Evolutionary conservation across 306 rosid species (phyloP).

Genomic region (cucumber (Cucumis sativus)): DNA sequence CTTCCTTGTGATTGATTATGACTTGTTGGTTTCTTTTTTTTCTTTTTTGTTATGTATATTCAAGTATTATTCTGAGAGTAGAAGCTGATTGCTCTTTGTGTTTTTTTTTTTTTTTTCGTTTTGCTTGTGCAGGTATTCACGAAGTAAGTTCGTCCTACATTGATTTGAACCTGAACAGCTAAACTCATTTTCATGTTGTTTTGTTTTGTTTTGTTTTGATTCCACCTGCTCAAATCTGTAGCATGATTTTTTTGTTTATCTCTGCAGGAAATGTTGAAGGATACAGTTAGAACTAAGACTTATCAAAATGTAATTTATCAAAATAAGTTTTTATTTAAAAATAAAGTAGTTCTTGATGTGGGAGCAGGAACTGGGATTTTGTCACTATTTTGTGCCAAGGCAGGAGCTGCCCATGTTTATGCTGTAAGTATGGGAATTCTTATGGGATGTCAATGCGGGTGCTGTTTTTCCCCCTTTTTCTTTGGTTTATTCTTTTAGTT

Average conservation of each 20-base stretch:
- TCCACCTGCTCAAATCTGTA: background rate
- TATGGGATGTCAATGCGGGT: background rate
- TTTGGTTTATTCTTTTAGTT: background rate
- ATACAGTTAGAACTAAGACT: conserved; percentile 82
- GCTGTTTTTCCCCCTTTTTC: background rate
- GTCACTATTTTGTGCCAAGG: conserved; percentile 92
- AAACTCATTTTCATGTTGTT: background rate
- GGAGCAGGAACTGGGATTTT: conserved; percentile 99
- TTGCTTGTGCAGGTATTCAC: conserved; percentile 80
- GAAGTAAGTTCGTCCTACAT: conserved; percentile 57
- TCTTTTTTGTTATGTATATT: background rate
- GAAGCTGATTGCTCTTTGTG: background rate
- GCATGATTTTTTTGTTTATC: background rate
- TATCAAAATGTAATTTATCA: conserved; percentile 95
- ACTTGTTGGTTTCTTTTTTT: background rate
- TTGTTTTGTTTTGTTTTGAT: background rate
- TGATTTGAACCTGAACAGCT: conserved; percentile 5
- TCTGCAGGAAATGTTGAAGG: conserved; percentile 97
- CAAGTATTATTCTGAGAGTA: background rate
- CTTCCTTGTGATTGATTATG: background rate
- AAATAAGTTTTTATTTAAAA: conserved; percentile 64
- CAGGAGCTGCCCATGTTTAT: conserved; percentile 90
- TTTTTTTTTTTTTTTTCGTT: background rate
- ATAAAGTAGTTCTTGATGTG: conserved; percentile 94
- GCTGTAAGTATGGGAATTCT: conserved; percentile 37